A percentile compares a stretch with the other conserved stretches of the same genome.
Evolutionary conservation across 1,284 basidiomycete species (phyloP).

Genomic region (Singerocomus inundabilis): DNA sequence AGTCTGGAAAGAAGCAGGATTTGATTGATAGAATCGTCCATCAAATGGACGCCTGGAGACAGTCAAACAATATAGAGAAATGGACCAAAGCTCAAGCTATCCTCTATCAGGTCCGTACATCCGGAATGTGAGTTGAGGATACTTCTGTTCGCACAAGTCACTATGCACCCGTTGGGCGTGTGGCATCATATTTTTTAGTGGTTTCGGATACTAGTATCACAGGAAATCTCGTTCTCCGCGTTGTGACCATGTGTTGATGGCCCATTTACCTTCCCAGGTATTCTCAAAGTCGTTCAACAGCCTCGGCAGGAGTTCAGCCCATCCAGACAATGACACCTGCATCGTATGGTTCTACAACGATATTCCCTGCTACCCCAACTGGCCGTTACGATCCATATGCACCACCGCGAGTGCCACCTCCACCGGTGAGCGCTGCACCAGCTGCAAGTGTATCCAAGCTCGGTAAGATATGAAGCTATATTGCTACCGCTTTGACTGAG

Average conservation of each 20-base stretch:
- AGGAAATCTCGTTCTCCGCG: conserved; percentile 1
- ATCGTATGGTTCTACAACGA: conserved; percentile 24
- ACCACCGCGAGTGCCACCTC: conserved; percentile 49
- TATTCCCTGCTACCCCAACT: conserved; percentile 25
- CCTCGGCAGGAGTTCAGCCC: conserved; percentile 27
- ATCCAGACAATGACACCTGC: conserved; percentile 19
- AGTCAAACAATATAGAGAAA: conserved; percentile 51
- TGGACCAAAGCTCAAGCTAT: conserved; percentile 66
- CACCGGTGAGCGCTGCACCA: conserved; percentile 37
- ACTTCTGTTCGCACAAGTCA: conserved; percentile 7
- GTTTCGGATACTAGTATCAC: conserved; percentile 2
- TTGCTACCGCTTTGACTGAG: conserved; percentile 9
- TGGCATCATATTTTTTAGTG: conserved; percentile 11
- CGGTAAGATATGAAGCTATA: conserved; percentile 17
- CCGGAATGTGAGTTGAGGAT: conserved; percentile 54
- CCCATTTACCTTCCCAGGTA: conserved; percentile 21
- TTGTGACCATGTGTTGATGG: conserved; percentile 16
- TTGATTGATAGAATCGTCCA: conserved; percentile 68
- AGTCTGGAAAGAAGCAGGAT: conserved; percentile 82
- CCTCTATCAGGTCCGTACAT: conserved; percentile 56
- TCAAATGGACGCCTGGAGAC: conserved; percentile 59
- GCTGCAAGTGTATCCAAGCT: conserved; percentile 31
- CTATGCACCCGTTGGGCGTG: conserved; percentile 7
- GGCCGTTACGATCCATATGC: conserved; percentile 64
- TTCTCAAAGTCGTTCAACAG: conserved; percentile 25